Evolutionary conservation across 2,329 filamentous ascomycete genomes (phyloP).

Genomic region (Magnaporthiopsis incrustans): DNA sequence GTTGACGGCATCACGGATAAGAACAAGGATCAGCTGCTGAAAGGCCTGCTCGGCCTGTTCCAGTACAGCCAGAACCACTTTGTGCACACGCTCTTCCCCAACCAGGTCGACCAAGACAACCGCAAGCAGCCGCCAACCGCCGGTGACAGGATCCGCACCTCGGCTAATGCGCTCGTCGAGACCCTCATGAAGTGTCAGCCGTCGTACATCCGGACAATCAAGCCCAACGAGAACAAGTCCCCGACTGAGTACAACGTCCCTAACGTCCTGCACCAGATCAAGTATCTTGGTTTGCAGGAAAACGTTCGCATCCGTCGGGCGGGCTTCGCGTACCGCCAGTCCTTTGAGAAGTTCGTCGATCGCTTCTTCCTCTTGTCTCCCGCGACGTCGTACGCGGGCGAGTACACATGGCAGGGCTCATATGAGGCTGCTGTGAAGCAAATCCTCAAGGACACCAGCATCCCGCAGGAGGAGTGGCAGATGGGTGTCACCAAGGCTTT

Average conservation of each 20-base stretch:
- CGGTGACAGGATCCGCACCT: slow-evolving; percentile 90
- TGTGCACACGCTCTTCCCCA: slow-evolving; percentile 79
- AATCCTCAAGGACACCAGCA: slow-evolving; percentile 93
- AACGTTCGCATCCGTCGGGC: slow-evolving; percentile 96
- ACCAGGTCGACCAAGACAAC: slow-evolving; percentile 93
- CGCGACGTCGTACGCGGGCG: slow-evolving; percentile 90
- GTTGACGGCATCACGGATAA: slow-evolving; percentile 98
- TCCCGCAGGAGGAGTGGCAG: slow-evolving; percentile 91
- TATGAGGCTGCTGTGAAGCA: slow-evolving; percentile 81
- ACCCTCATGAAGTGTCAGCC: slow-evolving; percentile 96
- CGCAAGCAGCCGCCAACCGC: slow-evolving; percentile 88
- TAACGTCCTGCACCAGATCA: slow-evolving; percentile 96
- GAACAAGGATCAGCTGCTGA: slow-evolving; percentile 96
- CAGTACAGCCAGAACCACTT: slow-evolving; percentile 78
- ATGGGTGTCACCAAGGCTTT: slow-evolving; percentile 96
- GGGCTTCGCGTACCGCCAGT: slow-evolving; percentile 93
- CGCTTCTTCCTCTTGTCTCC: slow-evolving; percentile 93
- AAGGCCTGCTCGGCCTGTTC: slow-evolving; percentile 84
- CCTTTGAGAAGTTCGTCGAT: slow-evolving; percentile 96
- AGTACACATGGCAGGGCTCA: slow-evolving; percentile 92
- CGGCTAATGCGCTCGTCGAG: slow-evolving; percentile 88
- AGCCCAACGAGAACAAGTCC: slow-evolving; percentile 98
- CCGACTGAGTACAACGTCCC: slow-evolving; percentile 83
- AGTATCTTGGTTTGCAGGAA: slow-evolving; percentile 97
- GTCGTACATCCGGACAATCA: slow-evolving; percentile 97